Evolutionary conservation across 2,329 filamentous ascomycete species (phyloP), one percentile per base, ranked within the genome.

Genomic region (Ceratocystis cubensis): DNA sequence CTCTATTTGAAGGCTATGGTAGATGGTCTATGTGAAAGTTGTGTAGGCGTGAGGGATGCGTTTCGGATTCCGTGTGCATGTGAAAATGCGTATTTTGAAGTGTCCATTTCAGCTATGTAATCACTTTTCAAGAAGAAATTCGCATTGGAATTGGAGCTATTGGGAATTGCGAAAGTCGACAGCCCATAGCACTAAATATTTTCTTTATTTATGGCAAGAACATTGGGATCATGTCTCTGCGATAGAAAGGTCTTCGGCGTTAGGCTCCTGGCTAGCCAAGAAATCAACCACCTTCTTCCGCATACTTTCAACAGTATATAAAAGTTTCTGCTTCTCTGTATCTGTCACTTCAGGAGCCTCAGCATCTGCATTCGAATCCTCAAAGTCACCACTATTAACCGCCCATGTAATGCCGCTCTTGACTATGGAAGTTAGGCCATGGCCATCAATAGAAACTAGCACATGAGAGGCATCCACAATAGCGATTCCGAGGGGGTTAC

Each of bases 241-340:
- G 1, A 48, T 28, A 7, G 44, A 13, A 8, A 8, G 8, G 25
- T 50, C 68, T 30, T 69, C 69, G 5, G 56, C 68, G n/a, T 67
- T 71, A 13, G 69, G 67, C 22, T 41, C 63, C 30, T 66, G 69
- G 67, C 71, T 61, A 20, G 71, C 69, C 3, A 71, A 37, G 8
- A 68, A 68, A 15, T 69, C 69, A 46, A 68, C 72, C 4, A 73
- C 73, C 37, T 77, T 73, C 71, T 83, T 83, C 61, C 81, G 77
- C 70, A 83, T 71, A 48, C 75, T 77, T 70, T 81, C 80, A 0
- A 75, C 76, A 17, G 74, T 78, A 66, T 81, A 81, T 41, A 82
- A 69, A 6, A 82, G 71, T 64, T 74, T 73, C 4, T 75, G 74
- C 20, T 80, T 72, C 61, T 81, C 77, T 0, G 74, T 72, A 1